Base-by-base conservation (phyloP, 805 yeast genomes). In the Suhomyces sp. region DNA sequence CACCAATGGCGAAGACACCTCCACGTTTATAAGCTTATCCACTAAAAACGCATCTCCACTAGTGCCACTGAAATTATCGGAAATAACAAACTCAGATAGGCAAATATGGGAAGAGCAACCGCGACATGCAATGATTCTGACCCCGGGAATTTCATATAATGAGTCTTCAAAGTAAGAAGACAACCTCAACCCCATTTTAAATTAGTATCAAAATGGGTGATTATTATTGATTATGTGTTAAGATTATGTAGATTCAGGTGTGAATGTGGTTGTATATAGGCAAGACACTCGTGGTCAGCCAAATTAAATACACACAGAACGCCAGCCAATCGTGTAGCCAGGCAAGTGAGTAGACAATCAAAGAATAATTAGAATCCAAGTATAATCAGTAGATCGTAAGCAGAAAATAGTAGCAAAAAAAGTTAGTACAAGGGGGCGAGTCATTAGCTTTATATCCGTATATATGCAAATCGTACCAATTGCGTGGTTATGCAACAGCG, bases 31-130 rank as follows among this genome's bases (percentile, higher is more conserved):
- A 25, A 74, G 60, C 52, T 59, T 62, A 43, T 73, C 76, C 19
- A 75, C 79, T 43, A 75, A 59, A 48, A 64, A 70, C 6, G 79
- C 79, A 4, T 69, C 69, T 3, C 79, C 79, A 9, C 71, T 65
- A 47, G 68, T 64, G 5, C 78, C 78, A 41, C 62, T 60, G 57
- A 74, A 75, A 24, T 69, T 65, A 56, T 73, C 77, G 24, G 73
- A 67, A 24, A 71, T 60, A 43, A 75, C 64, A 46, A 74, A 61
- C 44, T 57, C 62, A 9, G 71, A 62, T 35, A 74, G 62, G 52
- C 79, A 75, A 45, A 75, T 62, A 59, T 75, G 79, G 20, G 72
- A 61, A 44, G 70, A 68, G 57, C 79, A 75, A 44, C 68, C 68
- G 51, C 65, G 65, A 57, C 79, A 75, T 17, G 72, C 66, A 31